These are phyloP conservation scores for Trypanosoma scelopori DNA, from an alignment of 208 protist genomes.

Conservation along the genomic window DNA sequence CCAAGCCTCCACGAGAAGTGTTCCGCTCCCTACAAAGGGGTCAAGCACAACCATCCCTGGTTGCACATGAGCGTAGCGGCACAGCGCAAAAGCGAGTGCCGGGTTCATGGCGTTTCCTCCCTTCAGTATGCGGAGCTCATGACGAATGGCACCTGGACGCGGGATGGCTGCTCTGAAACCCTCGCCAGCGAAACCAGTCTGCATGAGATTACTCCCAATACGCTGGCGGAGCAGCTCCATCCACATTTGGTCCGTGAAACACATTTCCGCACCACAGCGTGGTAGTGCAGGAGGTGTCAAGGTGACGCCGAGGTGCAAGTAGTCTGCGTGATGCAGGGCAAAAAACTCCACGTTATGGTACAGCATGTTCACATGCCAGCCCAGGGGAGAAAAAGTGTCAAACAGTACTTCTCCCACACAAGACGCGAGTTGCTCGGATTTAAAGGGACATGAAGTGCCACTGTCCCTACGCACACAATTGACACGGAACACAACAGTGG, in stretches of 20 bases:
- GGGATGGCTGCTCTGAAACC: conserved; percentile 35
- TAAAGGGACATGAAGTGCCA: conserved; percentile 20
- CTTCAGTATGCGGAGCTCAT: conserved; percentile 40
- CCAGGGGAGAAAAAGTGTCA: conserved; percentile 18
- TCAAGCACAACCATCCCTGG: conserved; percentile 28
- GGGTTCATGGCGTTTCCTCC: conserved; percentile 51
- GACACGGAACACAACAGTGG: conserved; percentile 35
- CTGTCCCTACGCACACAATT: conserved; percentile 39
- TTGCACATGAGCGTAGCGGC: conserved; percentile 28
- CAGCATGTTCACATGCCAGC: conserved; percentile 53
- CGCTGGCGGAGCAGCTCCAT: conserved; percentile 43
- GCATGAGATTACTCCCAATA: conserved; percentile 25
- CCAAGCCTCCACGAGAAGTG: conserved; percentile 36
- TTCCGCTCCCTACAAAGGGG: conserved; percentile 42
- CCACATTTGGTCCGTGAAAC: conserved; percentile 25
- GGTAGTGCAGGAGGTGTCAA: conserved; percentile 41
- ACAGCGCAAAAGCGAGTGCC: conserved; percentile 30
- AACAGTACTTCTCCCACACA: conserved; percentile 35
- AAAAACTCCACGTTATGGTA: conserved; percentile 55
- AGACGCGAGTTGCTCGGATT: conserved; percentile 38
- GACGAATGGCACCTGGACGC: conserved; percentile 26
- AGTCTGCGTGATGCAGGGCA: conserved; percentile 31
- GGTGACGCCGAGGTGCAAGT: conserved; percentile 27
- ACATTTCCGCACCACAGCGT: conserved; percentile 30
- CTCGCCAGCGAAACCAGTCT: background rate